Conservation (phyloP, 768 basidiomycete species). For the Guyanaporus albipodus region DNA sequence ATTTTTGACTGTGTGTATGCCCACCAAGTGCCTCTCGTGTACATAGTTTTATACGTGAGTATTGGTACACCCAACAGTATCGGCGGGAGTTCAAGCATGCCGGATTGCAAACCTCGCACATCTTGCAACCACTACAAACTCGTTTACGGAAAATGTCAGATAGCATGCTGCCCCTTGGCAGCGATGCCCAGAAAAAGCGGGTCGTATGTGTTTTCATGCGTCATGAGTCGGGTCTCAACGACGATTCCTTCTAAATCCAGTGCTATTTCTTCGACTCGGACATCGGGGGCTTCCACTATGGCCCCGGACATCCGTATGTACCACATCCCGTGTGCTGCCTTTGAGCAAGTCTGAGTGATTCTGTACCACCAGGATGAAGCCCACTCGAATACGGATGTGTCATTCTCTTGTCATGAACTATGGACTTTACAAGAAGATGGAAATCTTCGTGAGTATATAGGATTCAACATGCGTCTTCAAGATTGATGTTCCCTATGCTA, state of each 20-base stretch:
- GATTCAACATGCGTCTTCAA: neutral
- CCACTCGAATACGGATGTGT: constrained; percentile 98
- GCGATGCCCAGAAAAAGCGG: constrained; percentile 76
- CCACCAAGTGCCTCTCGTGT: no score
- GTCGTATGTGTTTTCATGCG: constrained; percentile 56
- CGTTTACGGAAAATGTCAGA: constrained; percentile 29
- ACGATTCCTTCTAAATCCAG: constrained; percentile 35
- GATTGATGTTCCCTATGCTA: neutral
- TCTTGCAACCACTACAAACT: neutral
- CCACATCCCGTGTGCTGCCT: neutral
- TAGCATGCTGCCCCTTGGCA: constrained; percentile 58
- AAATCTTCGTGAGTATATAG: constrained; percentile 82
- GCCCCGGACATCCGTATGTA: constrained; percentile 88
- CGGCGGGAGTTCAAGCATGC: no score
- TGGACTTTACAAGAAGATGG: constrained; percentile 99
- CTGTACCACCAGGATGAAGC: constrained; percentile 72
- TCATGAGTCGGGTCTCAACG: constrained; percentile 2
- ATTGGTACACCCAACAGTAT: no score
- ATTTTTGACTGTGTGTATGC: no score
- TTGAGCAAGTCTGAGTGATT: constrained; percentile 1
- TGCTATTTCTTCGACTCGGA: constrained; percentile 99
- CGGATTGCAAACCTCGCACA: neutral
- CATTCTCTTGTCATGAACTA: constrained; percentile 99
- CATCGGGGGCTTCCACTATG: constrained; percentile 99
- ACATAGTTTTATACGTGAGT: constrained; percentile 20